phyloP scores from a whole-genome alignment of 192 early-diverging fungal species.

The Backusella westeae region DNA sequence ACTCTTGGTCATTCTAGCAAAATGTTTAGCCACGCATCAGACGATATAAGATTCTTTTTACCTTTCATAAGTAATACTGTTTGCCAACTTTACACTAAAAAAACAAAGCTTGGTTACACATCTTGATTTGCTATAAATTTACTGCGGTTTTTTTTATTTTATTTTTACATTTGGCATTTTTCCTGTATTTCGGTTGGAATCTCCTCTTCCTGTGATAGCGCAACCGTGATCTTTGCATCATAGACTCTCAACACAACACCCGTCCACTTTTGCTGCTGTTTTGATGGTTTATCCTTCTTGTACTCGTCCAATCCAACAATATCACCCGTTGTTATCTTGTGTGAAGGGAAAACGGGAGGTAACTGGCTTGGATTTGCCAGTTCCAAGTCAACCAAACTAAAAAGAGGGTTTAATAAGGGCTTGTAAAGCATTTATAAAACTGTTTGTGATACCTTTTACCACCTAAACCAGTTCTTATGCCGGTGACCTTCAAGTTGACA shows the following conservation, averaged over 20 bases:
- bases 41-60: not conserved
- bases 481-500: constrained; percentile 54
- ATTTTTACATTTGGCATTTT: constrained; percentile 61
- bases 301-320: constrained; percentile 67
- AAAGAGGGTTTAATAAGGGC: not conserved
- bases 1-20: constrained; percentile 38
- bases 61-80: constrained; percentile 52
- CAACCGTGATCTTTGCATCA: constrained; percentile 61
- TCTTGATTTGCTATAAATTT: not conserved
- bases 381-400: constrained; percentile 65
- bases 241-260: constrained; percentile 59
- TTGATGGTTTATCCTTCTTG: constrained; percentile 41
- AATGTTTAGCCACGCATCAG: constrained; percentile 19
- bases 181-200: constrained; percentile 62
- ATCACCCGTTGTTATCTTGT: constrained; percentile 64
- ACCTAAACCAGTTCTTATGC: constrained; percentile 65
- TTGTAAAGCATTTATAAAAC: not conserved
- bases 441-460: constrained; percentile 49
- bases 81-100: constrained; percentile 40
- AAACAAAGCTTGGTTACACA: not conserved
- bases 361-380: constrained; percentile 49
- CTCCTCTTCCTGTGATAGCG: constrained; percentile 44
- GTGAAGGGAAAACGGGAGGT: constrained; percentile 50
- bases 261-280: constrained; percentile 28
- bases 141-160: not conserved